Evolutionary conservation across 2,329 filamentous ascomycete species (phyloP), one percentile per base, ranked within the genome.

Genomic region (Colletotrichum nymphaeae): DNA sequence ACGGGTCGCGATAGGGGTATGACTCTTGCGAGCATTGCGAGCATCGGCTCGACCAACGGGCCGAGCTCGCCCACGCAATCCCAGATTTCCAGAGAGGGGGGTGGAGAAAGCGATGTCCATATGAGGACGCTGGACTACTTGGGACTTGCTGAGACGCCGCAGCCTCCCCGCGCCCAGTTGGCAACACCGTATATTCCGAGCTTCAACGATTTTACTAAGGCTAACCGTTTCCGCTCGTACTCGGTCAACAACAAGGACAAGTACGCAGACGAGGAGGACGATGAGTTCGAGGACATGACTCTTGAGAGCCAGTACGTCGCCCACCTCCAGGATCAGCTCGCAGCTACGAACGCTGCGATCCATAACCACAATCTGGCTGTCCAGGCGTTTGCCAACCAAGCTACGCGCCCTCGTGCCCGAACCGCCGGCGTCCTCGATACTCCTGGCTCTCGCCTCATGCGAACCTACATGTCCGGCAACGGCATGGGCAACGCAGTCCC

Each of bases 221-320:
- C 93, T 57, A 98, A 94, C 81, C 92, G 97, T 65, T 97, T 98
- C 87, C 92, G 97, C 59, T 99, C 97, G 1, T 98, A 98, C 83
- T 99, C 97, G 1, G 97, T 99, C 76, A 99, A 99, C 83, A 97
- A 97, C 69, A 98, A 97, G 83, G 96, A 98, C 81, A 97, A 97
- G 82, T 98, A 98, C 78, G 95, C 94, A 2, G 95, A 97, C 78
- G 93, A 95, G 59, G 95, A 97, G 65, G 93, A 95, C 30, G 93
- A 95, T 73, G 92, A 94, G 19, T 94, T 93, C 73, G 92, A 89
- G 49, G 88, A 88, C 26, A 80, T 90, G 67, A 83, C 84, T 24
- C 84, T 89, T 57, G 89, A 91, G 72, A 87, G 80, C 73, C 87
- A 90, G 65, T 91, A 91, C 74, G 89, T 93, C 69, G 90, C 90